Base-by-base conservation (phyloP, 371 early-diverging fungal genomes). In the Circinella umbellata region DNA sequence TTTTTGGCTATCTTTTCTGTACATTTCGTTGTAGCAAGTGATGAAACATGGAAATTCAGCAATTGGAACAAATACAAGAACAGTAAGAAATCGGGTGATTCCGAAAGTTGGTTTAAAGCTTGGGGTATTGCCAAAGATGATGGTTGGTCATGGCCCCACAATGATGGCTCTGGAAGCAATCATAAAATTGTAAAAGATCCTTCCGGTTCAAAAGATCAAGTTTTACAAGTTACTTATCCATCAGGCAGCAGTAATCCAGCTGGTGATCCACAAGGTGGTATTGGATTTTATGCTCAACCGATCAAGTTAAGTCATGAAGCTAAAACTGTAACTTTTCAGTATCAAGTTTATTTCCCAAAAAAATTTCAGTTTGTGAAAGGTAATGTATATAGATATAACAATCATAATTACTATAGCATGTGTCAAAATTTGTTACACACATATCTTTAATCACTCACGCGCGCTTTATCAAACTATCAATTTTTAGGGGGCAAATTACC, bases 291-390 rank as follows among this genome's bases (percentile, higher is more conserved):
- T 69, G 83, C 82, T 3, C 47, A 63, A 7, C 89, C 89, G 1
- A 37, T 86, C n/a, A 63, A 72, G 10, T 67, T 88, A 27, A 36
- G 68, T 4, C 55, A 64, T n/a, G 73, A 67, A 11, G 73, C 73
- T 8, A 72, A 66, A 42, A 70, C 69, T 0, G 78, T 86, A 10
- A 71, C 72, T 3, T 68, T 90, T 0, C 69, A 83, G 66, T 88
- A 84, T 67, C 69, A 81, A 46, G 81, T 88, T n/a, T 87, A 68
- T 49, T 88, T 87, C 68, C 83, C 85, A 20, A 70, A 72, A 15
- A 76, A 74, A 13, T 90, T 88, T 64, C 63, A 86, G 20, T 89
- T 86, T 74, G 84, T 84, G 11, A 78, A 82, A 71, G 89, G 89
- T 74, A 74, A 61, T 17, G 4, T 15, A 35, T 27, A 27, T 27